phyloP scores from a whole-genome alignment of 495 filamentous ascomycete species.

The Cercophora newfieldiana region DNA sequence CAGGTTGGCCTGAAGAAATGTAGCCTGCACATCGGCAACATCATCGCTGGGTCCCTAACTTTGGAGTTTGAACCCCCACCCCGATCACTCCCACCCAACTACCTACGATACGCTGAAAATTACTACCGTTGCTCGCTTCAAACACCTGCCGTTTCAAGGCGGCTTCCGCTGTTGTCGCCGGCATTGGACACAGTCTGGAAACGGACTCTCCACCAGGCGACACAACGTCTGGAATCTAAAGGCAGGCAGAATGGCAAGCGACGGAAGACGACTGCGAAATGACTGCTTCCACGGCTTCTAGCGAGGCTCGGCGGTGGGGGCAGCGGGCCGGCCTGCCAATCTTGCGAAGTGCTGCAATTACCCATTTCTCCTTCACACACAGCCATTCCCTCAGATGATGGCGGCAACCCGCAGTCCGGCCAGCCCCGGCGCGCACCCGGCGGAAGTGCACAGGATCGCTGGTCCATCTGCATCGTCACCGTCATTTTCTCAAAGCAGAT shows the following conservation, averaged over 20 bases:
- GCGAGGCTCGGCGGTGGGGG: slow-evolving; percentile 1
- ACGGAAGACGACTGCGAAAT: background rate
- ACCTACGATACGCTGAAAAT: background rate
- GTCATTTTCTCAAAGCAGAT: background rate
- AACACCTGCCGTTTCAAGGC: slow-evolving; percentile 7
- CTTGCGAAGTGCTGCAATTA: slow-evolving; percentile 3
- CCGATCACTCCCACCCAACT: background rate
- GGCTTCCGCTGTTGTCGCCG: background rate
- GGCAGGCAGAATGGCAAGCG: background rate
- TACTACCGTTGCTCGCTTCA: background rate
- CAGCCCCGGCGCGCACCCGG: background rate
- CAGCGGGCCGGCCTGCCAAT: background rate
- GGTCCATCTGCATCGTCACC: background rate
- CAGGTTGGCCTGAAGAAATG: background rate
- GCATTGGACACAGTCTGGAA: background rate
- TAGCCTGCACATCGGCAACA: background rate
- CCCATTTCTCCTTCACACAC: slow-evolving; percentile 6
- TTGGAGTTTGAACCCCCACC: background rate
- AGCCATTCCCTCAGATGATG: background rate
- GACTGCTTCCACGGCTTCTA: background rate
- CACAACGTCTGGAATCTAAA: background rate
- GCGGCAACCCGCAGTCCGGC: background rate
- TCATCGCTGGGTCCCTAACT: no score
- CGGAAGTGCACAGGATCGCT: background rate
- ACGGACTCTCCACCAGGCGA: background rate